phyloP scores from a whole-genome alignment of 345 rosid genomes.

The Balakata baccata region DNA sequence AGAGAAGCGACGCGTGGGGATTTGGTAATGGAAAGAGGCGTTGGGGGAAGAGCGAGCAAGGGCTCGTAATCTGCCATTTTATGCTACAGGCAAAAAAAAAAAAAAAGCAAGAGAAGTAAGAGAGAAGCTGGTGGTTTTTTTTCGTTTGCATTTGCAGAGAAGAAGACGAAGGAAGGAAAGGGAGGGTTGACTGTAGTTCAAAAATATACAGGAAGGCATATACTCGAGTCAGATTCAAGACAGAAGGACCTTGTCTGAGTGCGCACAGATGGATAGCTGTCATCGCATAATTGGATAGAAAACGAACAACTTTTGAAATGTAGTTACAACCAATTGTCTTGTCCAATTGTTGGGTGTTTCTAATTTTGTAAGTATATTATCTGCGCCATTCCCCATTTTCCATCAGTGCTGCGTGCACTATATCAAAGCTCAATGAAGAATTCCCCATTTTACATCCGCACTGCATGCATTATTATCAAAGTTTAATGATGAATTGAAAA shows the following conservation, averaged over 20 bases:
- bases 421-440: no score
- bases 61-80: not conserved
- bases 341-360: not conserved
- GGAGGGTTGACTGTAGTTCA: no score
- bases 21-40: not conserved
- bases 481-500: no score
- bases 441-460: not conserved
- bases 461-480: no score
- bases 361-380: no score
- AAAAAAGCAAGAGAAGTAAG: not conserved
- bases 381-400: not conserved
- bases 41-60: not conserved
- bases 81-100: not conserved
- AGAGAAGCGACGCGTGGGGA: constrained; percentile 36
- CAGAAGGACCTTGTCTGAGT: not conserved
- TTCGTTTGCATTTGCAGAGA: constrained; percentile 1
- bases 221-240: not conserved
- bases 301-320: not conserved
- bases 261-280: not conserved
- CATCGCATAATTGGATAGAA: not conserved
- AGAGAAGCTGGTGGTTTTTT: not conserved
- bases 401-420: no score
- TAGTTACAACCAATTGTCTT: not conserved
- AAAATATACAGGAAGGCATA: not conserved
- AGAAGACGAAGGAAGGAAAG: not conserved